A percentile compares a stretch with the other conserved stretches of the same genome.
Conservation (phyloP, 345 rosid genomes). For the Gossypium australe region DNA sequence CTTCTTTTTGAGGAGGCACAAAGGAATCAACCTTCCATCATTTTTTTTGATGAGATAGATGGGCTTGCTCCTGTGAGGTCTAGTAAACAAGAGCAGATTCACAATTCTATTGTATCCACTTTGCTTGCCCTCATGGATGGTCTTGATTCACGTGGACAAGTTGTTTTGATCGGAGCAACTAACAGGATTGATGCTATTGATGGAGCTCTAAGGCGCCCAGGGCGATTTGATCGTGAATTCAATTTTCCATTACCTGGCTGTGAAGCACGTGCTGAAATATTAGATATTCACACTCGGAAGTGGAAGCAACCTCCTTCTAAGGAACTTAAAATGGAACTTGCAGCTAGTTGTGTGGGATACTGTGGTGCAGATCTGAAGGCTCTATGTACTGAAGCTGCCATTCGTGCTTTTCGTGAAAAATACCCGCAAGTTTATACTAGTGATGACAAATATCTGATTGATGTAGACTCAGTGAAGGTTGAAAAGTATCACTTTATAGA, state of each 20-base stretch:
- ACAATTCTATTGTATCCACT: constrained; percentile 96
- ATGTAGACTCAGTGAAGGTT: constrained; percentile 85
- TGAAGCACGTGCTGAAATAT: constrained; percentile 93
- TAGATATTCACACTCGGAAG: constrained; percentile 94
- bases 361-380: constrained; percentile 99
- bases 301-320: constrained; percentile 89
- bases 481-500: constrained; percentile 82
- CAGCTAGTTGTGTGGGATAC: constrained; percentile 96
- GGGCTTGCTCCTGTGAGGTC: constrained; percentile 99
- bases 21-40: constrained; percentile 94
- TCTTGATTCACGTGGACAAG: constrained; percentile 99
- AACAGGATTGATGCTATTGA: constrained; percentile 99
- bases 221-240: constrained; percentile 97
- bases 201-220: constrained; percentile 98
- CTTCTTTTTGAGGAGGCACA: constrained; percentile 98
- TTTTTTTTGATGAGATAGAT: constrained; percentile 97
- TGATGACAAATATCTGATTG: constrained; percentile 89
- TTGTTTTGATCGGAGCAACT: constrained; percentile 98
- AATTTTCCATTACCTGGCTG: constrained; percentile 96
- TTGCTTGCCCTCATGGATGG: constrained; percentile 99
- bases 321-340: constrained; percentile 82
- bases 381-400: constrained; percentile 97
- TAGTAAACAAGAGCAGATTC: constrained; percentile 99
- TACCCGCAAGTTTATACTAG: constrained; percentile 99
- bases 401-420: constrained; percentile 95